Conservation (phyloP, 306 rosid genomes). For the Castanea sativa region DNA sequence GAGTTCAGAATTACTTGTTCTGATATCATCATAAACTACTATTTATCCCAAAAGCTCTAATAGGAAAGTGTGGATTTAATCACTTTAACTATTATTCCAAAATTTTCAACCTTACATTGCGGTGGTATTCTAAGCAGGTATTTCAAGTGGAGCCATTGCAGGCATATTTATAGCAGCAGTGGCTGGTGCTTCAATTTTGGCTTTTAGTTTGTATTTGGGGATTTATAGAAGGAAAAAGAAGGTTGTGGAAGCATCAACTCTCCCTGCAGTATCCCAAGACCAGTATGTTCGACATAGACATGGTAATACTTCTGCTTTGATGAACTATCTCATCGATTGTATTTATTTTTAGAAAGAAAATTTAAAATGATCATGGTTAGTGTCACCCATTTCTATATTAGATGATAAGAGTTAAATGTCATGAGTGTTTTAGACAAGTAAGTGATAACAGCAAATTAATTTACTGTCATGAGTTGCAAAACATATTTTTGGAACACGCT, state of each 20-base stretch:
- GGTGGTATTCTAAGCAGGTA: conserved; percentile 43
- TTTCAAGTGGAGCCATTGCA: conserved; percentile 46
- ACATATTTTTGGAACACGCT: not conserved
- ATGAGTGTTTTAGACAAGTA: too few species aligned
- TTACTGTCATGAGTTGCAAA: not conserved
- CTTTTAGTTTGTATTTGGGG: conserved; percentile 30
- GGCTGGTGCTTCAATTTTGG: conserved; percentile 39
- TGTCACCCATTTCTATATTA: not conserved
- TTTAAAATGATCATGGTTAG: not conserved
- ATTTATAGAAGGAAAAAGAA: conserved; percentile 36
- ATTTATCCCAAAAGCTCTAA: too few species aligned
- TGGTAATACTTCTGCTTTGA: conserved; percentile 25
- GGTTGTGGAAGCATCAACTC: conserved; percentile 37
- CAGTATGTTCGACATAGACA: conserved; percentile 31
- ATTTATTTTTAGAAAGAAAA: not conserved
- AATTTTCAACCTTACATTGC: conserved; percentile 21
- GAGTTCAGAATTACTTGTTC: too few species aligned
- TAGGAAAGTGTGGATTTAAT: too few species aligned
- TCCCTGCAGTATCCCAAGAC: conserved; percentile 31
- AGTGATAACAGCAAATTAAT: too few species aligned
- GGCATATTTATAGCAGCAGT: conserved; percentile 50
- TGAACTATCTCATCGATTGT: not conserved
- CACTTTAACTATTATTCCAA: too few species aligned
- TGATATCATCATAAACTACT: too few species aligned
- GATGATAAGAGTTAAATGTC: not conserved